Base-by-base conservation (phyloP, 495 filamentous ascomycete genomes). In the Clohesyomyces aquaticus region DNA sequence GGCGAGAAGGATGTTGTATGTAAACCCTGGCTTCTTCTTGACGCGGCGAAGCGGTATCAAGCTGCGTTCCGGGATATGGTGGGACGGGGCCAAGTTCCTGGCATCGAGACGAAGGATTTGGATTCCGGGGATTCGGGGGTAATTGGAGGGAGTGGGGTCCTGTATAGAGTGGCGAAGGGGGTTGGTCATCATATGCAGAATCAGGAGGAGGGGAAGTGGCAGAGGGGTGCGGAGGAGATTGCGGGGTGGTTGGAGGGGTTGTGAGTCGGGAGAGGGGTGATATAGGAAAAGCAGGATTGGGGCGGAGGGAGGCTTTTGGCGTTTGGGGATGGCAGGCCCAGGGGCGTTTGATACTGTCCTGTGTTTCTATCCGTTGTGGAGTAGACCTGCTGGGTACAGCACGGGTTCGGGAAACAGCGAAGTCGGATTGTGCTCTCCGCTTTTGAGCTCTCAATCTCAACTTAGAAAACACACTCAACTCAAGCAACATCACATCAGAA, bases 171-270 rank as follows among this genome's bases (percentile, higher is more conserved):
- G 18, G 73, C 81, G 16, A 56, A 68, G 9, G 71, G 67, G 3
- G 72, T 76, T 23, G 77, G 71, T 1, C 79, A 82, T 67, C 79
- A 82, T 64, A 28, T 81, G 10, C 78, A 80, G 65, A 78, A 82
- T 67, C 79, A 81, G 67, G 42, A 74, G 1, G 47, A n/a, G n/a
- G n/a, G n/a, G n/a, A n/a, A 61, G 38, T 78, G 74, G 76, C 71
- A 78, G 42, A 48, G 68, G 4, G 77, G 76, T 2, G 77, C 77
- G 1, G 32, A 63, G 54, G 73, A 73, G 60, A 51, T 82, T 53
- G 43, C 77, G 21, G 71, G 45, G 18, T 81, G 64, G 64, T 29
- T 54, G 12, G 55, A 58, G 55, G 22, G 25, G 43, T 43, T 63
- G 52, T 56, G 50, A 59, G n/a, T n/a, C n/a, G n/a, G n/a, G n/a